Base-by-base conservation (phyloP, 2,329 filamentous ascomycete genomes). In the Pseudocercospora fuligena region DNA sequence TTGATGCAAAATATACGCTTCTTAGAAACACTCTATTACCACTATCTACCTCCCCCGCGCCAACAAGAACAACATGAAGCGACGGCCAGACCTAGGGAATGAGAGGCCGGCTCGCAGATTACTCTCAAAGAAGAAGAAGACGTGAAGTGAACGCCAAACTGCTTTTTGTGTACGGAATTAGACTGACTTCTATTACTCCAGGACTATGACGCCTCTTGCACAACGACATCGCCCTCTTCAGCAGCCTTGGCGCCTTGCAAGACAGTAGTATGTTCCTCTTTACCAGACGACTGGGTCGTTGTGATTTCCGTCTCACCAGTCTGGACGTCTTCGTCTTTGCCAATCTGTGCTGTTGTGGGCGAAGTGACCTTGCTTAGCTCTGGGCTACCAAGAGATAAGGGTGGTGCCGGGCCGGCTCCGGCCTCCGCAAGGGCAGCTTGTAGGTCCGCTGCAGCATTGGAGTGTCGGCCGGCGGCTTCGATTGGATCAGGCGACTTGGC, bases 171-270 rank as follows among this genome's bases (percentile, higher is more conserved):
- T 40, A 43, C 31, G 31, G 14, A 27, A 7, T n/a, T 14, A 8
- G 21, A 27, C 51, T 33, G 31, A 19, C 33, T 21, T 29, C n/a
- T 59, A 47, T 47, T 61, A 27, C 46, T 46, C 60, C n/a, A 61
- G 12, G 27, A 23, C 25, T 43, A 53, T 31, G 33, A 36, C 29
- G 53, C 36, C 60, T 73, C 72, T 58, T 72, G 61, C 5, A 78
- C 72, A 14, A 78, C 36, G 14, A 16, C 76, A 60, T 73, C 75
- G 5, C 78, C 77, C 56, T 77, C 74, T 29, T 76, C 71, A 2
- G 65, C 68, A 8, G 75, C 77, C 25, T 69, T 70, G 9, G 71
- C 77, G 23, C 74, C 77, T 1, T 76, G 66, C 65, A 69, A 74
- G 23, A 73, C 67, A 43, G 74, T 78, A 56, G 74, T 61, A 29